A percentile compares a stretch with the other conserved stretches of the same genome.
phyloP scores from a whole-genome alignment of 805 yeast genomes.

The Yarrowia sp. region DNA sequence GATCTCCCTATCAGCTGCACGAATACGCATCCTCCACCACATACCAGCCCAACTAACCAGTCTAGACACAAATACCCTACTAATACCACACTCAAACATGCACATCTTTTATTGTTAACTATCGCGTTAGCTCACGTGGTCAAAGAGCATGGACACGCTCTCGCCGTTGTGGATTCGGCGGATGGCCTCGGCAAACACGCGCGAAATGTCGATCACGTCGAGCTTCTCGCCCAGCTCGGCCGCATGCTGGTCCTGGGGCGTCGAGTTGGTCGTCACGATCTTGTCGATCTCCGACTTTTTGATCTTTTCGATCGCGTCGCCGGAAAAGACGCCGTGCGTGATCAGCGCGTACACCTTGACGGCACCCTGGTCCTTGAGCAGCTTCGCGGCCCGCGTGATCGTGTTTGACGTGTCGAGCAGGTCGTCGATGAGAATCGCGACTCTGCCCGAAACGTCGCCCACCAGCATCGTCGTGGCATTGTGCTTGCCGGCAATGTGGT shows the following conservation, averaged over 20 bases:
- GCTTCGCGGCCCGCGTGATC: constrained; percentile 84
- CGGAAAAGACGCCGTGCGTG: constrained; percentile 91
- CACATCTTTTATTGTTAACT: no score
- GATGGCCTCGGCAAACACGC: constrained; percentile 89
- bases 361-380: constrained; percentile 92
- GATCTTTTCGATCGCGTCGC: constrained; percentile 79
- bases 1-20: no score
- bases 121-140: constrained; percentile 52
- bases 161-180: constrained; percentile 97
- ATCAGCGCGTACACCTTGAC: constrained; percentile 78
- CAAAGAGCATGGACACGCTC: constrained; percentile 88
- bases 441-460: constrained; percentile 85
- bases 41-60: no score
- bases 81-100: no score
- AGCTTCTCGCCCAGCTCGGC: constrained; percentile 55
- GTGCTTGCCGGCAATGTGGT: constrained; percentile 34
- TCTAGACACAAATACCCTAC: no score
- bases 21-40: no score
- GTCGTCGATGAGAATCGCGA: constrained; percentile 90
- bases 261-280: constrained; percentile 83
- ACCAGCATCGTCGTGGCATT: constrained; percentile 91
- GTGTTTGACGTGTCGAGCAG: constrained; percentile 92
- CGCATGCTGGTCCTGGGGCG: constrained; percentile 73
- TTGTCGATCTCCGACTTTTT: constrained; percentile 71
- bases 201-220: constrained; percentile 82